A percentile compares a stretch with the other conserved stretches of the same genome.
These are phyloP conservation scores for Botrytis pseudocinerea DNA, from an alignment of 2,329 filamentous ascomycete genomes.

Conservation along the genomic window DNA sequence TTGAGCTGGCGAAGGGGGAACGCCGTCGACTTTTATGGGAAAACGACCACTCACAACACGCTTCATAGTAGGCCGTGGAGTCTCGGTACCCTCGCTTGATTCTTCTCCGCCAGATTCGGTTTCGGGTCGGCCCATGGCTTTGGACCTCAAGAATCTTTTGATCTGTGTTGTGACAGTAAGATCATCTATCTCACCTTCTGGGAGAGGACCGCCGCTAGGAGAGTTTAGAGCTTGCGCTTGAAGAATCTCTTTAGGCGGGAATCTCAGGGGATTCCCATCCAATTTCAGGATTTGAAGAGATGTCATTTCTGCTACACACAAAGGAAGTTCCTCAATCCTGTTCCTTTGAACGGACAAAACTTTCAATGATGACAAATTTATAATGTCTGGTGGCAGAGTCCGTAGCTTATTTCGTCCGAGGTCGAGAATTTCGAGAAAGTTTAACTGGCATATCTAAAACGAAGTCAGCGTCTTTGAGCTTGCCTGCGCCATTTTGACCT, in stretches of 20 bases:
- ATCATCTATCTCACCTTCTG: conserved; percentile 63
- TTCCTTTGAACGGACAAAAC: conserved; percentile 88
- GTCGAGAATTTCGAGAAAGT: conserved; percentile 88
- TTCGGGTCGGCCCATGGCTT: conserved; percentile 52
- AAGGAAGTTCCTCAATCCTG: conserved; percentile 78
- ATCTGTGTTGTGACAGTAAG: conserved; percentile 61
- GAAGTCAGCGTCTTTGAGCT: conserved; percentile 26
- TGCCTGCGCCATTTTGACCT: not conserved
- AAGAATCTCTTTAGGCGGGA: conserved; percentile 71
- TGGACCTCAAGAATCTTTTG: conserved; percentile 59
- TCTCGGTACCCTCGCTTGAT: conserved; percentile 74
- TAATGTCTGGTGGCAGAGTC: conserved; percentile 74
- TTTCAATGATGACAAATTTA: conserved; percentile 79
- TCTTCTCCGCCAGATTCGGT: conserved; percentile 60
- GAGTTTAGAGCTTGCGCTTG: conserved; percentile 58
- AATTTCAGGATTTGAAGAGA: conserved; percentile 88
- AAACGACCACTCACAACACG: conserved; percentile 65
- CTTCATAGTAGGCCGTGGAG: conserved; percentile 64
- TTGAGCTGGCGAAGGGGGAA: conserved; percentile 69
- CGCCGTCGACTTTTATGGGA: conserved; percentile 71
- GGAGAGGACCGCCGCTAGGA: conserved; percentile 52
- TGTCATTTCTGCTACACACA: conserved; percentile 84
- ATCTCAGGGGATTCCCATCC: conserved; percentile 81
- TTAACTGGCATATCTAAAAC: conserved; percentile 76
- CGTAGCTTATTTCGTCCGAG: conserved; percentile 84